Conservation (phyloP, 805 yeast genomes). For the Pichia nakasei region DNA sequence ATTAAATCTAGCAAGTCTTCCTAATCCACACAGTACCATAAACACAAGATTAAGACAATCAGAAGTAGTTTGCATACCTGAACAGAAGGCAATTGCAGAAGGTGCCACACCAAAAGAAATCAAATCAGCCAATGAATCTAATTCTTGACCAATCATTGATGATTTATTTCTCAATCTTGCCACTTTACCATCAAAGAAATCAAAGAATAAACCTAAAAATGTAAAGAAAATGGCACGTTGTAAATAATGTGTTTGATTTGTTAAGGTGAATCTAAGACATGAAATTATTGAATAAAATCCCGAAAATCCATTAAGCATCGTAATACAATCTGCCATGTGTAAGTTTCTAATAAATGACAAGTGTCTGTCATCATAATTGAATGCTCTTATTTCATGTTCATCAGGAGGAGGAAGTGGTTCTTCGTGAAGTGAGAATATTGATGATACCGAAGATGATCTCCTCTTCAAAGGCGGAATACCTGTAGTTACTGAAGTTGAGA, state of each 20-base stretch:
- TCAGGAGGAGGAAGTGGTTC: conserved; percentile 73
- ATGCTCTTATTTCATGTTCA: conserved; percentile 65
- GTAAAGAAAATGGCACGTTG: conserved; percentile 86
- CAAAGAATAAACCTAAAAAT: conserved; percentile 87
- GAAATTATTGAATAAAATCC: conserved; percentile 89
- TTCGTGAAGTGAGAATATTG: conserved; percentile 40
- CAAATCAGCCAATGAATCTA: conserved; percentile 93
- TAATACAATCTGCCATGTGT: conserved; percentile 94
- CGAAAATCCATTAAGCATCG: conserved; percentile 86
- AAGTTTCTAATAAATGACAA: conserved; percentile 77
- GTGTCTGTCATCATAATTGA: conserved; percentile 77
- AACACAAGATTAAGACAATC: conserved; percentile 71
- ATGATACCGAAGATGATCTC: conserved; percentile 29
- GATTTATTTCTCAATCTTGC: conserved; percentile 91
- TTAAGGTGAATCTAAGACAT: conserved; percentile 70
- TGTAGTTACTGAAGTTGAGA: conserved; percentile 4
- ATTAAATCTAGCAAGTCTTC: conserved; percentile 91
- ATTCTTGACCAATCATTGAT: conserved; percentile 92
- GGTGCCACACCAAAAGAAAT: conserved; percentile 95
- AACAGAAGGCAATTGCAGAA: conserved; percentile 81
- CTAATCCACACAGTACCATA: conserved; percentile 88
- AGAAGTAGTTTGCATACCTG: conserved; percentile 78
- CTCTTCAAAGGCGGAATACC: conserved; percentile 12
- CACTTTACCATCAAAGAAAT: conserved; percentile 94
- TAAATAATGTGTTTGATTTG: conserved; percentile 58